Evolutionary conservation across 768 basidiomycete species (phyloP).

Genomic region (Boletus eberwhitei): DNA sequence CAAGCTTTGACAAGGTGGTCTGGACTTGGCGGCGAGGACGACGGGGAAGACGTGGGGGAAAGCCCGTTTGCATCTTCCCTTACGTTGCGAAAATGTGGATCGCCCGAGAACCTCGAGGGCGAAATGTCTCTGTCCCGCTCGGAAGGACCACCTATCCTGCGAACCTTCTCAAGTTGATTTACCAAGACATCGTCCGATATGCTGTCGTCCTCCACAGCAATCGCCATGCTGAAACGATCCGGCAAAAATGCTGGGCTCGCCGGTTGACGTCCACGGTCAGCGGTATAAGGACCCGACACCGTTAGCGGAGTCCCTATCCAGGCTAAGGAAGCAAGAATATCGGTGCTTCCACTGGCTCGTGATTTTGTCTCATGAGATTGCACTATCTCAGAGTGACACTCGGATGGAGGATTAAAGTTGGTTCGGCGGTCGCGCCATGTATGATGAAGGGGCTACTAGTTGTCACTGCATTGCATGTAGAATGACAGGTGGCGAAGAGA

Average conservation of each 20-base stretch:
- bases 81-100: neutral
- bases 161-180: slow-evolving; percentile 44
- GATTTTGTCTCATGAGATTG: neutral
- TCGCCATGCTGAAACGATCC: slow-evolving; percentile 33
- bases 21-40: neutral
- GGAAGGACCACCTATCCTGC: slow-evolving; percentile 18
- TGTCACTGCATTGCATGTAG: slow-evolving; percentile 11
- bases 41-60: neutral
- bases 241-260: neutral
- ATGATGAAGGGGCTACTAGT: slow-evolving; percentile 28
- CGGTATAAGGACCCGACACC: neutral
- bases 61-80: neutral
- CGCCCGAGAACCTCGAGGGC: neutral
- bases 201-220: slow-evolving; percentile 48
- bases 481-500: neutral
- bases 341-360: slow-evolving; percentile 19
- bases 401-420: slow-evolving; percentile 10
- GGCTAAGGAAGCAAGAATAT: slow-evolving; percentile 33
- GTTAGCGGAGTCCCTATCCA: slow-evolving; percentile 25
- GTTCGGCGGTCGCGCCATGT: slow-evolving; percentile 27
- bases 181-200: slow-evolving; percentile 51
- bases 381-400: neutral
- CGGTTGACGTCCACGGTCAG: neutral
- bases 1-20: neutral
- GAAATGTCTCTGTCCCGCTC: neutral